Percentiles rank a stretch among this genome's conserved stretches.
These are phyloP conservation scores for Periconia digitata DNA, from an alignment of 2,329 filamentous ascomycete genomes.

Conservation along the genomic window DNA sequence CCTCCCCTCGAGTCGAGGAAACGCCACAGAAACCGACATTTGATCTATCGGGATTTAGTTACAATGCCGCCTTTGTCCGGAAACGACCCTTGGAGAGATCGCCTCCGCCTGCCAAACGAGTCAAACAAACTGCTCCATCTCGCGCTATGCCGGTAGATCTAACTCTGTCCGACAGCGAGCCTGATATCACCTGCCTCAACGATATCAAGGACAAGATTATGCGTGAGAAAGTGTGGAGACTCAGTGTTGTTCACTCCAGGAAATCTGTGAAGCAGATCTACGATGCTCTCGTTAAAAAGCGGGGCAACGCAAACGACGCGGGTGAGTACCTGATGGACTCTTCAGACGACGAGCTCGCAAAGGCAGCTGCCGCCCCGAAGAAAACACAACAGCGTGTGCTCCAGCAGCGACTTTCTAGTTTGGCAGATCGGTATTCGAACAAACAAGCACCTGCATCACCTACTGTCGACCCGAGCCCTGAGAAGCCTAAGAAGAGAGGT, in stretches of 20 bases:
- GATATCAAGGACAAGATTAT: conserved; percentile 50
- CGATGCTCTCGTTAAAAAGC: conserved; percentile 53
- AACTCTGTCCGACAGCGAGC: conserved; percentile 11
- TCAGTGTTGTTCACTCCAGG: conserved; percentile 52
- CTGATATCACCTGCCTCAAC: conserved; percentile 12
- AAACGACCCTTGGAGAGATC: conserved; percentile 30
- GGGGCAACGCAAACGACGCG: conserved; percentile 59
- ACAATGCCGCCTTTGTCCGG: conserved; percentile 19
- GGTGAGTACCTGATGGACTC: conserved; percentile 24
- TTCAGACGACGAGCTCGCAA: conserved; percentile 28
- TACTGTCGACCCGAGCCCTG: conserved; percentile 18
- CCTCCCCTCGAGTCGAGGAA: conserved; percentile 28
- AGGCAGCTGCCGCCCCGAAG: conserved; percentile 40
- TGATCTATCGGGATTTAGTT: conserved; percentile 29
- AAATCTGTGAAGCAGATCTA: conserved; percentile 52
- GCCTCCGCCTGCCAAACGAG: conserved; percentile 26
- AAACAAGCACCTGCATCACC: conserved; percentile 11
- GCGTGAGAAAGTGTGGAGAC: conserved; percentile 54
- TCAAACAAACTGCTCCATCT: conserved; percentile 35
- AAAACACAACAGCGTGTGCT: conserved; percentile 57
- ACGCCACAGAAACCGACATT: conserved; percentile 36
- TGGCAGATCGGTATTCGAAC: conserved; percentile 58
- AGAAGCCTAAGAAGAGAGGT: conserved; percentile 32
- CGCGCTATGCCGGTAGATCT: conserved; percentile 38
- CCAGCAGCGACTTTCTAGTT: conserved; percentile 56